These are phyloP conservation scores for Dovyalis caffra DNA, from an alignment of 345 rosid genomes.

Conservation along the genomic window DNA sequence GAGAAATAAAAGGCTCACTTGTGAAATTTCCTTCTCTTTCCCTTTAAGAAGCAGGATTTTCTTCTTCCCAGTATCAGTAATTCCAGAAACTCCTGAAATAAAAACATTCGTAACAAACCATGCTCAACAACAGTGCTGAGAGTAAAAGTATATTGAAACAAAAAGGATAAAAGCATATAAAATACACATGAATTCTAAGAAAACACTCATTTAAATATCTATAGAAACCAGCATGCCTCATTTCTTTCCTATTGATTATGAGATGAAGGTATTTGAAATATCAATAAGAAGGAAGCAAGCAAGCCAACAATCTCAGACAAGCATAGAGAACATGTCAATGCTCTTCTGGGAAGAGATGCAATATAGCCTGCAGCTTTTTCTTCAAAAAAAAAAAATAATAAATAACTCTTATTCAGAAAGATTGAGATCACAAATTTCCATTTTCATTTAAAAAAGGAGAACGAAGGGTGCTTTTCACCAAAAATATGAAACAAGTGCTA, in stretches of 20 bases:
- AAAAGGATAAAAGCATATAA: neutral
- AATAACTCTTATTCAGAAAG: neutral
- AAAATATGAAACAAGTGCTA: neutral
- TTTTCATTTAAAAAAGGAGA: neutral
- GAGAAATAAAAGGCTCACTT: slow-evolving; percentile 37
- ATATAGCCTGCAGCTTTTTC: neutral
- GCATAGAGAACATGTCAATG: too few species aligned
- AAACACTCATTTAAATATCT: neutral
- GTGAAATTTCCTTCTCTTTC: slow-evolving; percentile 54
- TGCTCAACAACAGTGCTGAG: too few species aligned
- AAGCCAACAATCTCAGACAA: neutral
- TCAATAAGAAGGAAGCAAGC: neutral
- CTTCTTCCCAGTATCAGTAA: slow-evolving; percentile 42
- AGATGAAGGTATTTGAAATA: neutral
- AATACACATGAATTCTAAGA: neutral
- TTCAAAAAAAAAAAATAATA: neutral
- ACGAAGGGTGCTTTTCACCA: neutral
- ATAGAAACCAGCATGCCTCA: neutral
- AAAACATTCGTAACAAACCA: slow-evolving; percentile 2
- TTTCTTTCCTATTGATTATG: neutral
- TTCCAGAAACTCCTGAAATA: slow-evolving; percentile 45
- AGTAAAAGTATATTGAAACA: neutral
- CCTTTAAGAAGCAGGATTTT: slow-evolving; percentile 60
- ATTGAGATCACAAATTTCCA: neutral
- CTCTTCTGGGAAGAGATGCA: neutral